Evolutionary conservation across 2,329 filamentous ascomycete species (phyloP).

Genomic region (Lomentospora prolificans): DNA sequence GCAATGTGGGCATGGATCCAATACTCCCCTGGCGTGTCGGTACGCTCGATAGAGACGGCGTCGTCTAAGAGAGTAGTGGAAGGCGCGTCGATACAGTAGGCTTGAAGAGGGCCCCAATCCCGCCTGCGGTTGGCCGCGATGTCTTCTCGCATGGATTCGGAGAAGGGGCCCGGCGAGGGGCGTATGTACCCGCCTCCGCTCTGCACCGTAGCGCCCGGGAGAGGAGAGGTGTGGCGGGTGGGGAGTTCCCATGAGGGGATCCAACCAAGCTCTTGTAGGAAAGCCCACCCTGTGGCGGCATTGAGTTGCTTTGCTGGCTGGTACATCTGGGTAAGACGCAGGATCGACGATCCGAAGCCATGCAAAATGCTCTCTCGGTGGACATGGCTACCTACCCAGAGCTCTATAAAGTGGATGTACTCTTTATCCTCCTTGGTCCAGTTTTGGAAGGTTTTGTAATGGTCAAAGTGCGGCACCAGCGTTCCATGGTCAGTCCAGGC

Average conservation of each 20-base stretch:
- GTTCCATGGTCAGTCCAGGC: constrained; percentile 41
- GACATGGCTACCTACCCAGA: constrained; percentile 47
- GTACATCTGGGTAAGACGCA: constrained; percentile 55
- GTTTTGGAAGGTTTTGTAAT: neutral
- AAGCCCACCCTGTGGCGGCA: constrained; percentile 44
- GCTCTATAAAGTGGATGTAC: constrained; percentile 59
- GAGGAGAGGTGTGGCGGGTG: constrained; percentile 48
- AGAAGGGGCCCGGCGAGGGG: constrained; percentile 38
- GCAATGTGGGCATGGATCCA: constrained; percentile 76
- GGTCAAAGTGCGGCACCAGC: constrained; percentile 16
- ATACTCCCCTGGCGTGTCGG: constrained; percentile 41
- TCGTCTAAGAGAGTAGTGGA: constrained; percentile 67
- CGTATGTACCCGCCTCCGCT: constrained; percentile 36
- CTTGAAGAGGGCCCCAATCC: constrained; percentile 47
- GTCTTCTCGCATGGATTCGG: constrained; percentile 30
- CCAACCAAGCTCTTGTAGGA: constrained; percentile 67
- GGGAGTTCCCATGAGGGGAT: constrained; percentile 62
- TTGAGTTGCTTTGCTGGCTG: constrained; percentile 34
- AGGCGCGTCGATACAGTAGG: constrained; percentile 65
- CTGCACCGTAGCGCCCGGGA: constrained; percentile 32
- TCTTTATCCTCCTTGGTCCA: constrained; percentile 43
- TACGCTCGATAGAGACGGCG: constrained; percentile 60
- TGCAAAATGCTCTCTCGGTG: constrained; percentile 42
- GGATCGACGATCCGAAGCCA: constrained; percentile 52
- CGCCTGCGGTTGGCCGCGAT: constrained; percentile 40